Conservation (phyloP, 805 yeast species). For the Metschnikowia hibisci region DNA sequence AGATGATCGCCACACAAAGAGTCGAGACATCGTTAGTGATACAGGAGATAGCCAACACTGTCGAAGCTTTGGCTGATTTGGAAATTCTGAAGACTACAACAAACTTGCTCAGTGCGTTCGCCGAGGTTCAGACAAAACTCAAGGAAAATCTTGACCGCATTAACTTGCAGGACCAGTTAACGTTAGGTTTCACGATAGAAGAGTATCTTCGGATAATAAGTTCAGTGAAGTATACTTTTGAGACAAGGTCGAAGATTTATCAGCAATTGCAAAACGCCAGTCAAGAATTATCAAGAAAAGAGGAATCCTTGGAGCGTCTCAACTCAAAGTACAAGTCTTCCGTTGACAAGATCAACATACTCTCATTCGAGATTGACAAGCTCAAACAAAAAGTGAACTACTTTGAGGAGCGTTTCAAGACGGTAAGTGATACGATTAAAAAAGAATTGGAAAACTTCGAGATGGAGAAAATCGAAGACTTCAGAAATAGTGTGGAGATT, state of each 20-base stretch:
- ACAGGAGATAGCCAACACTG: constrained; percentile 58
- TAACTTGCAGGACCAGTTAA: constrained; percentile 78
- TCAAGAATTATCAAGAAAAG: constrained; percentile 45
- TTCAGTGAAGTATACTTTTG: constrained; percentile 68
- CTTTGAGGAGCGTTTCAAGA: constrained; percentile 59
- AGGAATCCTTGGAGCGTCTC: constrained; percentile 42
- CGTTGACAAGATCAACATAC: constrained; percentile 55
- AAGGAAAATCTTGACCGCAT: constrained; percentile 73
- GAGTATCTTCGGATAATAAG: constrained; percentile 78
- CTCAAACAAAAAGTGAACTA: constrained; percentile 50
- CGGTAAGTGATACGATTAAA: constrained; percentile 61
- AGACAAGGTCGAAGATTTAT: constrained; percentile 62
- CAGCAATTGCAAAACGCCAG: constrained; percentile 39
- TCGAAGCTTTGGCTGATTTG: constrained; percentile 59
- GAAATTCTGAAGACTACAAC: constrained; percentile 69
- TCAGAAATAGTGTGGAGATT: constrained; percentile 84
- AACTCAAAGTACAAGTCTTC: constrained; percentile 45
- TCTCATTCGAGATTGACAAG: constrained; percentile 56
- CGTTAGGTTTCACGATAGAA: constrained; percentile 82
- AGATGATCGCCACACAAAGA: constrained; percentile 69
- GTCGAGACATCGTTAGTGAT: constrained; percentile 65
- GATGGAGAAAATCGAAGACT: constrained; percentile 71
- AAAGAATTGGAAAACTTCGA: constrained; percentile 68
- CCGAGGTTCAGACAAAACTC: constrained; percentile 65
- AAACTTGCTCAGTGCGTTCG: constrained; percentile 63